Evolutionary conservation across 2,329 filamentous ascomycete genomes (phyloP).

Genomic region (Talaromyces sp.): DNA sequence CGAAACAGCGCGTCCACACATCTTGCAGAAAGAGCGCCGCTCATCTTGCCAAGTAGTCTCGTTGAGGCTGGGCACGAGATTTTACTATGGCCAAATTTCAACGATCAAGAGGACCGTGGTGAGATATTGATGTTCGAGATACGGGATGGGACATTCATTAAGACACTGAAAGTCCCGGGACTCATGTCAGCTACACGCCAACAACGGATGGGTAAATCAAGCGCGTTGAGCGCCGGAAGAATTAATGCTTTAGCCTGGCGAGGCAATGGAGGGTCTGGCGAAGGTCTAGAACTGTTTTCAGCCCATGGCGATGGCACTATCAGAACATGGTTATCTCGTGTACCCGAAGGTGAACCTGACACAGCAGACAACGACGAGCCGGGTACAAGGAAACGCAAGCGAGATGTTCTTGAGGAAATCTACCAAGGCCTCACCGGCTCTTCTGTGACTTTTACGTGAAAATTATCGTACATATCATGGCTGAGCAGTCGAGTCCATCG

Average conservation of each 20-base stretch:
- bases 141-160: constrained; percentile 71
- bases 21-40: constrained; percentile 60
- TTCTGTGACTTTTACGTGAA: constrained; percentile 62
- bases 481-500: background rate
- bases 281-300: constrained; percentile 71
- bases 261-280: constrained; percentile 57
- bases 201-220: constrained; percentile 41
- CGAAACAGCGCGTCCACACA: constrained; percentile 64
- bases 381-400: constrained; percentile 62
- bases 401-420: constrained; percentile 75
- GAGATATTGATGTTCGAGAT: constrained; percentile 79
- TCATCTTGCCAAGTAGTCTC: constrained; percentile 62
- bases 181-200: constrained; percentile 42
- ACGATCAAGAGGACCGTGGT: constrained; percentile 60
- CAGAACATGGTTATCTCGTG: constrained; percentile 68
- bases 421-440: constrained; percentile 73
- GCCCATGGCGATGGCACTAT: constrained; percentile 83
- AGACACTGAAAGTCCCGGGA: constrained; percentile 66
- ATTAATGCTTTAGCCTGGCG: constrained; percentile 77
- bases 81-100: constrained; percentile 78
- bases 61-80: constrained; percentile 60
- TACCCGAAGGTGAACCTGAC: constrained; percentile 48
- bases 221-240: constrained; percentile 56
- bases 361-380: constrained; percentile 53
- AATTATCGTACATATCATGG: background rate